Base-by-base conservation (phyloP, 2,329 filamentous ascomycete genomes). In the Gliomastix tumulicola region DNA sequence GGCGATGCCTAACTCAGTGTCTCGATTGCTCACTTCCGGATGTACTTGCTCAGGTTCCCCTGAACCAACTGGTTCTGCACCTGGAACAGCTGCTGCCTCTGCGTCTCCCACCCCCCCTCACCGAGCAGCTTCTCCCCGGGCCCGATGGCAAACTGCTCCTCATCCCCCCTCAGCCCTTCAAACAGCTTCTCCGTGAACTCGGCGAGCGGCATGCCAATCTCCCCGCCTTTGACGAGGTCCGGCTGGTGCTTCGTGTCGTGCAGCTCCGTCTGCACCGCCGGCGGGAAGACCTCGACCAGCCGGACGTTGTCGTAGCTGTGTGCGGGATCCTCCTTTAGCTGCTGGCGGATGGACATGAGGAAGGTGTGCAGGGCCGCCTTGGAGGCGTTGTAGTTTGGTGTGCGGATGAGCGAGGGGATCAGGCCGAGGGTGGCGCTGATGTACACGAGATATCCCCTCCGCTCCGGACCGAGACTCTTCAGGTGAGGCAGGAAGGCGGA, bases 151-250 rank as follows among this genome's bases (percentile, higher is more conserved):
- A 51, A 50, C 27, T 50, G 50, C 9, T 50, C 49, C 20, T 47
- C 36, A 1, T 48, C 49, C 30, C 27, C 39, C 3, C 34, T 34
- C 23, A 53, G 35, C 2, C 50, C 48, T 11, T 45, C 40, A 10
- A 42, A 44, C 46, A 50, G 49, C 10, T 65, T 62, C 1, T 71
- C 57, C 3, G 55, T 57, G 44, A 68, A 76, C 19, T 61, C 50
- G 2, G 18, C 52, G 23, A 65, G 44, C 2, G 59, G 52, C 44
- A 64, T 62, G 1, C 62, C 62, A 32, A 64, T 55, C 16, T 49
- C 37, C 5, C 49, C 45, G 0, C 51, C 51, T 3, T 51, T 43
- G 7, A 49, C 38, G 13, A 50, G 34, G 36, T 50, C 49, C 34
- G 49, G 44, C 23, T 51, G 50, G 20, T 51, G 48, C 9, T 42